Conservation (phyloP, 805 yeast genomes). For the Saccharomyces cerevisiae region DNA sequence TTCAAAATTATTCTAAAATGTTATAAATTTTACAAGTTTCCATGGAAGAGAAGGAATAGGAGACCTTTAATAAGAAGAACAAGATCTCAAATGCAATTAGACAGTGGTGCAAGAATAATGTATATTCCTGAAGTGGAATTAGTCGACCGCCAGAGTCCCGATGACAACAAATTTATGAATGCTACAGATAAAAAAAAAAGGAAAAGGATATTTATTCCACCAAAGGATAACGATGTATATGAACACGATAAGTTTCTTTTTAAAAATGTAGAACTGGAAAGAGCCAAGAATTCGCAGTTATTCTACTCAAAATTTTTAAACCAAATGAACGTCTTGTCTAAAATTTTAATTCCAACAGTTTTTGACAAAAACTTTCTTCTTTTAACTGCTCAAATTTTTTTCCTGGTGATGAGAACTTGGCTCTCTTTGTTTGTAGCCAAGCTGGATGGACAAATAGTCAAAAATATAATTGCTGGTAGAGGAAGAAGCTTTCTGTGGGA, state of each 20-base stretch:
- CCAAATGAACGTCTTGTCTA: slow-evolving; percentile 70
- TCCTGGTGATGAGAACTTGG: slow-evolving; percentile 78
- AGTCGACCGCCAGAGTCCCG: slow-evolving; percentile 2
- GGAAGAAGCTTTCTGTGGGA: slow-evolving; percentile 69
- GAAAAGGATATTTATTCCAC: slow-evolving; percentile 24
- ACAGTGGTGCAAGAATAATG: slow-evolving; percentile 28
- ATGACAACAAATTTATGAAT: background rate
- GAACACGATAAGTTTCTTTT: slow-evolving; percentile 30
- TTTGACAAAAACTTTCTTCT: slow-evolving; percentile 59
- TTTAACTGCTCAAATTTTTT: slow-evolving; percentile 61
- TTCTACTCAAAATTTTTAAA: slow-evolving; percentile 58
- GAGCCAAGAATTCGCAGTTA: slow-evolving; percentile 20
- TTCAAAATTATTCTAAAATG: slow-evolving; percentile 9
- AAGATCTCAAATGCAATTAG: slow-evolving; percentile 24
- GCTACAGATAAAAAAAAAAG: slow-evolving; percentile 5
- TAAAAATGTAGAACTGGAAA: slow-evolving; percentile 22
- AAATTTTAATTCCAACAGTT: slow-evolving; percentile 70
- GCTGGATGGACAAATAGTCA: slow-evolving; percentile 85
- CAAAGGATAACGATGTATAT: slow-evolving; percentile 24
- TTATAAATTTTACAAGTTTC: slow-evolving; percentile 7
- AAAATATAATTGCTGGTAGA: slow-evolving; percentile 76
- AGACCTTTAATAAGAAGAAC: slow-evolving; percentile 18
- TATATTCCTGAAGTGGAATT: slow-evolving; percentile 22
- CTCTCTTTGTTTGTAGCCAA: slow-evolving; percentile 77
- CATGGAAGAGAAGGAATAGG: slow-evolving; percentile 5